These are phyloP conservation scores for Ophiostoma sp. DNA, from an alignment of 2,329 filamentous ascomycete genomes.

Conservation along the genomic window DNA sequence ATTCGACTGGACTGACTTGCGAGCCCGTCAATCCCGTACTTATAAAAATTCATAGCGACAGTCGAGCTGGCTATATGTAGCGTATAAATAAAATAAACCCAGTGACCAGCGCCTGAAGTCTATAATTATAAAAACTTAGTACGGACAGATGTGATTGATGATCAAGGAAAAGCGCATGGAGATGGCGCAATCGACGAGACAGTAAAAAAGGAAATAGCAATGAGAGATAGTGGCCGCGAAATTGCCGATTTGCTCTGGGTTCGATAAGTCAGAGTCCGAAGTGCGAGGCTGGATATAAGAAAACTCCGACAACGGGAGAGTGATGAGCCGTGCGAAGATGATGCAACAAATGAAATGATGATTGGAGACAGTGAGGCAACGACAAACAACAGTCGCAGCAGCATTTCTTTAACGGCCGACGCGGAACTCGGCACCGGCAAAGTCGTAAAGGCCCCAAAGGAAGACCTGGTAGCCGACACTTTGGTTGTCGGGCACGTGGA, in stretches of 20 bases:
- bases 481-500: conserved; percentile 68
- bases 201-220: neutral
- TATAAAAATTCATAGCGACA: neutral
- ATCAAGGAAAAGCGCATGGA: neutral
- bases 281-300: conserved; percentile 6
- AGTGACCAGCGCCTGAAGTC: neutral
- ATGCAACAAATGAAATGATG: neutral
- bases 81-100: neutral
- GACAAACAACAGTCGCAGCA: neutral
- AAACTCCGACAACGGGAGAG: neutral
- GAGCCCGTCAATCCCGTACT: neutral
- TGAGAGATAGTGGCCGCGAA: neutral
- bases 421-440: conserved; percentile 81
- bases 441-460: conserved; percentile 75
- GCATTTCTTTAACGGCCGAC: conserved; percentile 57
- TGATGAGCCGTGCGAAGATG: neutral
- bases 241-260: neutral
- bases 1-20: neutral
- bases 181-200: neutral
- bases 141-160: neutral
- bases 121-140: neutral
- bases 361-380: neutral
- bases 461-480: conserved; percentile 94
- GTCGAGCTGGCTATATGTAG: neutral
- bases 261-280: neutral